phyloP scores from a whole-genome alignment of 257 asterid genomes.

The Verbascum thapsus region DNA sequence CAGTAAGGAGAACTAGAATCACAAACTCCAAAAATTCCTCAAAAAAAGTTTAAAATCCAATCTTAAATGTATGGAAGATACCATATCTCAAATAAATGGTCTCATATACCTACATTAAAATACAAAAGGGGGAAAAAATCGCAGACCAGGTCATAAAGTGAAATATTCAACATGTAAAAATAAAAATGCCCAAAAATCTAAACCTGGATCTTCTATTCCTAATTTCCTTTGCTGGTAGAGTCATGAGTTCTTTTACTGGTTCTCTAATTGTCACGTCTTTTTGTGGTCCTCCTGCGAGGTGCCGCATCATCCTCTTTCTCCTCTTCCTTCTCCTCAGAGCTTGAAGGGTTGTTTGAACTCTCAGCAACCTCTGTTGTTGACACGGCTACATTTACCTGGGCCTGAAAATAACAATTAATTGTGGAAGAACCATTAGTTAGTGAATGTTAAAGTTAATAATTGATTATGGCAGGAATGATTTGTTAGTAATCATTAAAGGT shows the following conservation, averaged over 20 bases:
- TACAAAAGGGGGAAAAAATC: constrained; percentile 38
- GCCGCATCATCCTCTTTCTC: constrained; percentile 45
- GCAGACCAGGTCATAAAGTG: neutral
- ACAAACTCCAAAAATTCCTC: constrained; percentile 30
- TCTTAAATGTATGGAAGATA: constrained; percentile 30
- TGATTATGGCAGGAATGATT: too few species aligned
- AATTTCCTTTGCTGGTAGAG: too few species aligned
- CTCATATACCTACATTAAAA: constrained; percentile 36
- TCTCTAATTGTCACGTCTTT: constrained; percentile 67
- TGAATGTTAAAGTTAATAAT: too few species aligned
- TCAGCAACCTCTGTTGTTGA: constrained; percentile 56
- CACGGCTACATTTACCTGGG: constrained; percentile 41
- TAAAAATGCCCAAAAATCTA: too few species aligned
- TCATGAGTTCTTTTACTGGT: too few species aligned
- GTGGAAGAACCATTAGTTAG: too few species aligned
- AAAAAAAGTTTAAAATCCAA: constrained; percentile 15
- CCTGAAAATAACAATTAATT: constrained; percentile 38
- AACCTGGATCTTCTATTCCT: constrained; percentile 22
- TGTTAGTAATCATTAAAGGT: too few species aligned
- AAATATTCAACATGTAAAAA: constrained; percentile 25
- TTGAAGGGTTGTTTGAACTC: constrained; percentile 54
- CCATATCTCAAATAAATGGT: constrained; percentile 34
- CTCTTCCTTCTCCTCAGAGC: constrained; percentile 67
- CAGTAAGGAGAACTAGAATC: neutral
- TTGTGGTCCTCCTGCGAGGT: constrained; percentile 55